These are phyloP conservation scores for Musa troglodytarum DNA, from an alignment of 176 grass and related monocot species.

Conservation along the genomic window DNA sequence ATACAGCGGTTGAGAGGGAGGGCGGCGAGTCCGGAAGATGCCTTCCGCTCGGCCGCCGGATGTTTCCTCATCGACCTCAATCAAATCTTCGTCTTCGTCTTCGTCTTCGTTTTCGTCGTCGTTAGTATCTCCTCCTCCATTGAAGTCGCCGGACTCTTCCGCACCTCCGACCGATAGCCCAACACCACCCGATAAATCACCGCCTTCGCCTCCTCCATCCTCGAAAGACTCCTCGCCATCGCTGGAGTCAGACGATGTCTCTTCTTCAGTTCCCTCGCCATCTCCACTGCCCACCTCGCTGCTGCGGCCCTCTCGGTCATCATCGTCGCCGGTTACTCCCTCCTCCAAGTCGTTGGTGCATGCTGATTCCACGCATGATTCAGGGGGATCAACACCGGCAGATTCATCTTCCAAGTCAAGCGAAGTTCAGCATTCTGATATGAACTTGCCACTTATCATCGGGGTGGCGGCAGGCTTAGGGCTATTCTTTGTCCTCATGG, in stretches of 20 bases:
- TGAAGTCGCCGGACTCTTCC: background rate
- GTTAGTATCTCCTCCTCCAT: background rate
- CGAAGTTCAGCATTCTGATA: background rate
- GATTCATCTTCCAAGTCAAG: background rate
- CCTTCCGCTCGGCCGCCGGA: background rate
- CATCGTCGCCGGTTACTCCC: background rate
- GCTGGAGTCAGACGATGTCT: background rate
- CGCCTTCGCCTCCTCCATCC: too few species aligned
- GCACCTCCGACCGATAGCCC: background rate
- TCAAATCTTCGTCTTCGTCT: background rate
- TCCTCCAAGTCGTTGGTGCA: background rate
- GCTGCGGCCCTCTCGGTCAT: background rate
- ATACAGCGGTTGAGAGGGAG: background rate
- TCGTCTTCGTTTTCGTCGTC: background rate
- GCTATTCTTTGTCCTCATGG: conserved; percentile 15
- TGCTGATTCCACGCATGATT: background rate
- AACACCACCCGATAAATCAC: background rate
- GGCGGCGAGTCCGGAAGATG: background rate
- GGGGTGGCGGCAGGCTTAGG: conserved; percentile 10
- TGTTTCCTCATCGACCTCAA: background rate
- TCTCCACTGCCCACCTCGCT: background rate
- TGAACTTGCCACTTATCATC: background rate
- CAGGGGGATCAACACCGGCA: background rate
- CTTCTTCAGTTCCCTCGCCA: background rate
- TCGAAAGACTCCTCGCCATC: background rate